Conservation (phyloP, 257 asterid species). For the Asclepias syriaca region DNA sequence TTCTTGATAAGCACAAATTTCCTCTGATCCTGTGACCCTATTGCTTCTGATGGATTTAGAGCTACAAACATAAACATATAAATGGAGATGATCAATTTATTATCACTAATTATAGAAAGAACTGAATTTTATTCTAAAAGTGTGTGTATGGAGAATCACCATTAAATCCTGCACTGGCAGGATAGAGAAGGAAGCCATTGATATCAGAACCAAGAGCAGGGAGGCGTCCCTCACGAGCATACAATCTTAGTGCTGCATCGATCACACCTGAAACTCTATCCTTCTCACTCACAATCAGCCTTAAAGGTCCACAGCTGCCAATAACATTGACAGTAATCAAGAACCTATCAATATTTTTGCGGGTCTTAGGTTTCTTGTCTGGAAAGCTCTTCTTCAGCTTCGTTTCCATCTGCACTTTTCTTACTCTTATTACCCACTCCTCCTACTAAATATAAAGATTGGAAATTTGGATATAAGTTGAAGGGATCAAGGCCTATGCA, state of each 20-base stretch:
- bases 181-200: constrained; percentile 36
- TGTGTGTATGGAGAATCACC: constrained; percentile 22
- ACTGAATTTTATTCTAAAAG: background rate
- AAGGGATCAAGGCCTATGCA: constrained; percentile 27
- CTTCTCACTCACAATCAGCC: constrained; percentile 43
- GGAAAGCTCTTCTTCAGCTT: constrained; percentile 8
- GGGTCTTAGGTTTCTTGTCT: constrained; percentile 3
- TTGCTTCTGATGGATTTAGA: constrained; percentile 31
- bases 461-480: background rate
- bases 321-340: constrained; percentile 43
- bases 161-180: constrained; percentile 34
- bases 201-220: constrained; percentile 43
- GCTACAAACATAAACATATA: constrained; percentile 28
- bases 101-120: background rate
- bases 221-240: constrained; percentile 50
- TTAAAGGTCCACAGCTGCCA: constrained; percentile 62
- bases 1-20: constrained; percentile 54
- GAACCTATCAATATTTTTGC: constrained; percentile 14
- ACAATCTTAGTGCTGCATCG: constrained; percentile 34
- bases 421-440: background rate
- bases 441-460: background rate
- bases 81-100: background rate
- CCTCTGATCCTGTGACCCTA: constrained; percentile 45
- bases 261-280: constrained; percentile 41
- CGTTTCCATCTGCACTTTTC: constrained; percentile 11